A percentile compares a stretch with the other conserved stretches of the same genome.
These are phyloP conservation scores for Laetiporus sulphureus DNA, from an alignment of 1,284 basidiomycete species.

Conservation along the genomic window DNA sequence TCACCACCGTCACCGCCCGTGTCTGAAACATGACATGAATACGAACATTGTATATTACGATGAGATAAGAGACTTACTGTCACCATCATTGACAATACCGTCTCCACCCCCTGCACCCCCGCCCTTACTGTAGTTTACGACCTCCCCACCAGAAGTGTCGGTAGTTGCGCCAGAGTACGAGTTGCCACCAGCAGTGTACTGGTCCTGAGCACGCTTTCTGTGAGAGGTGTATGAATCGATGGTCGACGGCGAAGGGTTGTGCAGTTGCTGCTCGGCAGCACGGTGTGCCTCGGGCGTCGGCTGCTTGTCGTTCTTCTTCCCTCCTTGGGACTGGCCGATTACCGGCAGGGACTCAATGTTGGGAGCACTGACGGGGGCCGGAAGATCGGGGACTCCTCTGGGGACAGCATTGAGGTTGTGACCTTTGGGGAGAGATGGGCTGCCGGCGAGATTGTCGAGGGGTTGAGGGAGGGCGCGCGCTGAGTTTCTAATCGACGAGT, in stretches of 20 bases:
- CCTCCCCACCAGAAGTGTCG: conserved; percentile 7
- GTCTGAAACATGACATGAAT: conserved; percentile 6
- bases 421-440: background rate
- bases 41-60: background rate
- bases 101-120: conserved; percentile 8
- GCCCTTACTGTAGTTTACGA: conserved; percentile 6
- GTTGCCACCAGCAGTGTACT: conserved; percentile 15
- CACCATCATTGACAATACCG: conserved; percentile 7
- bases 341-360: background rate
- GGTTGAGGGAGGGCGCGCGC: conserved; percentile 3
- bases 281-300: conserved; percentile 3
- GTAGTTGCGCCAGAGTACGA: conserved; percentile 20
- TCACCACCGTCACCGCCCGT: conserved; percentile 12
- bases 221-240: conserved; percentile 3
- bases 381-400: background rate
- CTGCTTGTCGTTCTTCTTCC: background rate
- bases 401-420: background rate
- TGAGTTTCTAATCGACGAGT: conserved; percentile 3
- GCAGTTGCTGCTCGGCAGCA: conserved; percentile 6
- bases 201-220: conserved; percentile 11
- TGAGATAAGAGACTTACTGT: conserved; percentile 6
- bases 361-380: background rate
- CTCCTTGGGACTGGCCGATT: background rate
- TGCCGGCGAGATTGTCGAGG: background rate
- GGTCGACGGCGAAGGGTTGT: conserved; percentile 6